A percentile compares a stretch with the other conserved stretches of the same genome.
Conservation (phyloP, 495 filamentous ascomycete species). For the Monascus purpureus region DNA sequence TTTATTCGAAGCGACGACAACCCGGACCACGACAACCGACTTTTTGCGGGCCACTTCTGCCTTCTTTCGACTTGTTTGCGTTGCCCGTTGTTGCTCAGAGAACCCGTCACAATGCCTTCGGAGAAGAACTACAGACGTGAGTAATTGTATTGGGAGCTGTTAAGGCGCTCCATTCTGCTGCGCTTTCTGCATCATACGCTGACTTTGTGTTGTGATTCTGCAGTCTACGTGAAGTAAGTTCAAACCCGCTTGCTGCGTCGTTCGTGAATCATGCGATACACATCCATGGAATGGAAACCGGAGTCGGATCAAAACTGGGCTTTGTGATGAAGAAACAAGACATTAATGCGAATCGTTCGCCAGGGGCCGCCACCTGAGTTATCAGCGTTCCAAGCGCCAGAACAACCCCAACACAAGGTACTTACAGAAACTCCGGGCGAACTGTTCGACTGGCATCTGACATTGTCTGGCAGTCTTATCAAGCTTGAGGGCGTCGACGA, state of each 20-base stretch:
- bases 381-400: constrained; percentile 76
- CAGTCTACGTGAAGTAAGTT: constrained; percentile 92
- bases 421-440: constrained; percentile 7
- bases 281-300: too few relatives aligned
- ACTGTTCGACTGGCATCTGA: constrained; percentile 12
- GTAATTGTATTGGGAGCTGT: constrained; percentile 22
- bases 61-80: constrained; percentile 34
- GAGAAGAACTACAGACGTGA: constrained; percentile 77
- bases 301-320: too few relatives aligned
- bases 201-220: neutral
- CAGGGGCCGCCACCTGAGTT: constrained; percentile 87
- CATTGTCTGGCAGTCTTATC: constrained; percentile 45
- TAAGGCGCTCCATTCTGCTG: too few relatives aligned
- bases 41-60: constrained; percentile 32
- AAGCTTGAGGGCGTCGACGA: constrained; percentile 95
- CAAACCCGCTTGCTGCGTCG: constrained; percentile 12
- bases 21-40: constrained; percentile 33
- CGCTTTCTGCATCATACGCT: neutral
- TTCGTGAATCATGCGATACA: too few relatives aligned
- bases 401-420: constrained; percentile 68
- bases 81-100: constrained; percentile 33
- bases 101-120: constrained; percentile 60
- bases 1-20: constrained; percentile 36
- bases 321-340: too few relatives aligned
- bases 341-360: constrained; percentile 24